Evolutionary conservation across 352 stramenopile species (phyloP).

Genomic region (Phytophthora meadii): DNA sequence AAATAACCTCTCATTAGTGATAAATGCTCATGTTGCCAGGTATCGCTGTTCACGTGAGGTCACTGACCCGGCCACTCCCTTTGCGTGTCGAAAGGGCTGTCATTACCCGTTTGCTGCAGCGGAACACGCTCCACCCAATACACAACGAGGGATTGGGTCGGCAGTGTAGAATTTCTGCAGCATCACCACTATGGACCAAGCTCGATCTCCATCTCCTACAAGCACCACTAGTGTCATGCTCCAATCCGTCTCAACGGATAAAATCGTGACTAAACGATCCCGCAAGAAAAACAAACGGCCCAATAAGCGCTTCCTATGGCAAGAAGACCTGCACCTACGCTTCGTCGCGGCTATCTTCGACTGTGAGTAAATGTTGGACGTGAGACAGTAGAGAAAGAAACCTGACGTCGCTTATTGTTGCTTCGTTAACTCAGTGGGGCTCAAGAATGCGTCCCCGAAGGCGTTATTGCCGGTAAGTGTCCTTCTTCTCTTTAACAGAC

Average conservation of each 20-base stretch:
- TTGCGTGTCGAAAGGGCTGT: conserved; percentile 13
- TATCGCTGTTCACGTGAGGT: neutral
- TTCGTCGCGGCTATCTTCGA: conserved; percentile 89
- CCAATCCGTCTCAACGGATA: neutral
- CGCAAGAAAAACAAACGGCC: conserved; percentile 83
- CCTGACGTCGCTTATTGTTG: neutral
- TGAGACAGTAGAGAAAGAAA: conserved; percentile 1
- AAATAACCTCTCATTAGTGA: neutral
- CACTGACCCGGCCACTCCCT: neutral
- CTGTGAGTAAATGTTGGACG: conserved; percentile 36
- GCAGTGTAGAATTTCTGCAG: conserved; percentile 19
- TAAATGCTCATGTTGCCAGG: neutral
- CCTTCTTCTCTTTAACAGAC: conserved; percentile 3
- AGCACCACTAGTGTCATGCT: conserved; percentile 6
- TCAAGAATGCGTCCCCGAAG: conserved; percentile 86
- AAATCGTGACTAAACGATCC: conserved; percentile 23
- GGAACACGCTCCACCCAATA: conserved; percentile 20
- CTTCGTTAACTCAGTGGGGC: conserved; percentile 52
- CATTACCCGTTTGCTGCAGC: neutral
- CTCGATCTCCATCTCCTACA: conserved; percentile 10
- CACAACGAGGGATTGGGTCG: neutral
- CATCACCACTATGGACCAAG: conserved; percentile 11
- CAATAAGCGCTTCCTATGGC: conserved; percentile 81
- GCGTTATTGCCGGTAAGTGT: conserved; percentile 56
- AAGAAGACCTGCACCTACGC: conserved; percentile 78